A percentile compares a stretch with the other conserved stretches of the same genome.
phyloP scores from a whole-genome alignment of 495 filamentous ascomycete genomes.

The Schizothecium vesticola region DNA sequence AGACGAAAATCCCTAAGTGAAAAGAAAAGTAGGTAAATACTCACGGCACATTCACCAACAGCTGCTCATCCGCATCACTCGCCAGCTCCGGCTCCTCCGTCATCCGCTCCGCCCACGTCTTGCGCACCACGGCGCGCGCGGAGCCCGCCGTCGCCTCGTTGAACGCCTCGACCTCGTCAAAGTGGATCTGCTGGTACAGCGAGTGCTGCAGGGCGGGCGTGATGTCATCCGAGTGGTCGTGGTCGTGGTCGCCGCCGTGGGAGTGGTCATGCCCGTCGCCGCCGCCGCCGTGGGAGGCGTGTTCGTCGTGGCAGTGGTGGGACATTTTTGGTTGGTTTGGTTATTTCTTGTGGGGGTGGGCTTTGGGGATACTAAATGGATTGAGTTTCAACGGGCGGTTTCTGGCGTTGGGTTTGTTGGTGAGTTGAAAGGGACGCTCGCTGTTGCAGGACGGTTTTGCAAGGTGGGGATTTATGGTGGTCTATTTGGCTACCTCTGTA shows the following conservation, averaged over 20 bases:
- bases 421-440: background rate
- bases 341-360: background rate
- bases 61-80: constrained; percentile 86
- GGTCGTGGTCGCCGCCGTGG: constrained; percentile 32
- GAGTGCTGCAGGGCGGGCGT: constrained; percentile 81
- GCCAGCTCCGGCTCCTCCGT: constrained; percentile 63
- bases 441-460: background rate
- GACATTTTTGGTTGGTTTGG: constrained; percentile 36
- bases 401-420: background rate
- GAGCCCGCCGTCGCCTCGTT: constrained; percentile 69
- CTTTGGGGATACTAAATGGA: background rate
- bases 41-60: constrained; percentile 89
- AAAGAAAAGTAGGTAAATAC: constrained; percentile 33
- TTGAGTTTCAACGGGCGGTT: background rate
- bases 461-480: background rate
- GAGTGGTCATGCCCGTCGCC: constrained; percentile 28
- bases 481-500: background rate
- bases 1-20: background rate
- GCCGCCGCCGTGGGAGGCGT: constrained; percentile 14
- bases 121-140: constrained; percentile 72
- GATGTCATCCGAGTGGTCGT: constrained; percentile 87
- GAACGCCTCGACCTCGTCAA: constrained; percentile 75
- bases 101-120: constrained; percentile 81
- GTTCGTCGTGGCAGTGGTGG: constrained; percentile 41
- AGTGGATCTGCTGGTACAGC: constrained; percentile 86